A percentile compares a stretch with the other conserved stretches of the same genome.
Evolutionary conservation across 306 rosid species (phyloP).

Genomic region (Quercus berberidifolia): DNA sequence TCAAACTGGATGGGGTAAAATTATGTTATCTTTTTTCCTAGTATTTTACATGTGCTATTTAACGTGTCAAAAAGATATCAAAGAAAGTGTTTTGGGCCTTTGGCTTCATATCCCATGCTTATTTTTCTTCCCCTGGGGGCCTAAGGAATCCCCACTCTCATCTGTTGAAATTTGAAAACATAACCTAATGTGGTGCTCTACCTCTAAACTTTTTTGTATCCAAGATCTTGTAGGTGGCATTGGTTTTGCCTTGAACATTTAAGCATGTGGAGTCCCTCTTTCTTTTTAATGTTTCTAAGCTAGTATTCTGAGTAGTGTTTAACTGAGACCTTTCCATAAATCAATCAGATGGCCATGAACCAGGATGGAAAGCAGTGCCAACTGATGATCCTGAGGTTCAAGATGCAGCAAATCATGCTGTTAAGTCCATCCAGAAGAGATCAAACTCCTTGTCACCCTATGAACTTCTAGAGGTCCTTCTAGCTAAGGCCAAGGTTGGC

Average conservation of each 20-base stretch:
- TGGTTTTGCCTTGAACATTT: neutral
- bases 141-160: neutral
- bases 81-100: too few relatives aligned
- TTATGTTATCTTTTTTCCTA: neutral
- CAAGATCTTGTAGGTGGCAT: neutral
- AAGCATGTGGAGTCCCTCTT: neutral
- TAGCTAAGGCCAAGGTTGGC: slow-evolving; percentile 41
- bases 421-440: slow-evolving; percentile 28
- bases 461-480: slow-evolving; percentile 37
- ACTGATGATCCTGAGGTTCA: slow-evolving; percentile 32
- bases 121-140: neutral
- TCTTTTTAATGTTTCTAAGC: neutral
- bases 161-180: neutral
- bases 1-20: too few relatives aligned
- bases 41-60: neutral
- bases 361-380: slow-evolving; percentile 36
- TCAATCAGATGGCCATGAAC: slow-evolving; percentile 25
- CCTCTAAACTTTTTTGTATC: neutral
- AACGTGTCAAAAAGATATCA: neutral
- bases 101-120: neutral
- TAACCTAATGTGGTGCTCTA: neutral
- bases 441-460: slow-evolving; percentile 32
- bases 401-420: slow-evolving; percentile 44
- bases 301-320: slow-evolving; percentile 9
- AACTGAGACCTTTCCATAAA: neutral